Percentiles rank a stretch among this genome's conserved stretches.
Evolutionary conservation across 2,329 filamentous ascomycete species (phyloP).

Genomic region (Colletotrichum sp.): DNA sequence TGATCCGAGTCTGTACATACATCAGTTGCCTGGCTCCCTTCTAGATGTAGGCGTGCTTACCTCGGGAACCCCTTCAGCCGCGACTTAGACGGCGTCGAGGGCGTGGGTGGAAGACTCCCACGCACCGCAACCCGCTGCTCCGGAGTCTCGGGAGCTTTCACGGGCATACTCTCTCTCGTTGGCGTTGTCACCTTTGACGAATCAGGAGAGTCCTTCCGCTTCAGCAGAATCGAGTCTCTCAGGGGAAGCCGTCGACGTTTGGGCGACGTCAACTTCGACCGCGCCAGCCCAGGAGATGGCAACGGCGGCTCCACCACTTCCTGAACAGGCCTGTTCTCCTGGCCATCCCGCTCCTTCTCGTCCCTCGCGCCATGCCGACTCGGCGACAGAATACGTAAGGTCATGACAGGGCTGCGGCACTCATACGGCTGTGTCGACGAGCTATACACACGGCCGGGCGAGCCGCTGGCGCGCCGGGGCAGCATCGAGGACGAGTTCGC

Average conservation of each 20-base stretch:
- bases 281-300: background rate
- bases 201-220: background rate
- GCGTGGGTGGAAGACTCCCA: background rate
- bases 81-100: background rate
- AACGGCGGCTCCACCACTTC: background rate
- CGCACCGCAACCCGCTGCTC: background rate
- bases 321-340: background rate
- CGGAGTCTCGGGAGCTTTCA: background rate
- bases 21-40: background rate
- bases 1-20: background rate
- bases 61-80: background rate
- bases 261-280: background rate
- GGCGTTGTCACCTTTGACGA: background rate
- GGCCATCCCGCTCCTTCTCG: background rate
- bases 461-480: background rate
- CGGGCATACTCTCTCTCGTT: background rate
- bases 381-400: slow-evolving; percentile 1
- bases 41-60: background rate
- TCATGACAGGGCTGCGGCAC: slow-evolving; percentile 15
- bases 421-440: slow-evolving; percentile 1
- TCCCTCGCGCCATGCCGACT: background rate
- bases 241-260: slow-evolving; percentile 6
- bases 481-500: background rate
- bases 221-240: slow-evolving; percentile 13
- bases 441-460: slow-evolving; percentile 8